Evolutionary conservation across 2,329 filamentous ascomycete species (phyloP), one percentile per base, ranked within the genome.

Genomic region (Fulvia fulva): DNA sequence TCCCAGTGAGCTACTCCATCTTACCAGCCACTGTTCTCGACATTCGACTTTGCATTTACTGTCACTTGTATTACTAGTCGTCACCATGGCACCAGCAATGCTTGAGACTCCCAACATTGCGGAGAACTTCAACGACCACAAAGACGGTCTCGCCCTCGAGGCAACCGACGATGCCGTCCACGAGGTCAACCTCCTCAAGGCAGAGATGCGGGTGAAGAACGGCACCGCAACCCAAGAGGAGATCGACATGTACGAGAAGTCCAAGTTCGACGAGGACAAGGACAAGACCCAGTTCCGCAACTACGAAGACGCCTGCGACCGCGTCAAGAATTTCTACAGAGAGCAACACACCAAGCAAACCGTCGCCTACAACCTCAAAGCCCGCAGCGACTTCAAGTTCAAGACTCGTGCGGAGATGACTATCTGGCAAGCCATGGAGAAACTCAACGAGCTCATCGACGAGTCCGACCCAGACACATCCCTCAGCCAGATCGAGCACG

Each of bases 401-500:
- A 83, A 86, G 61, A 83, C 83, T 1, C 84, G 88, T 55, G 85
- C 87, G 16, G 82, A 88, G 74, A 90, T 96, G 89, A 88, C 87
- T 62, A 82, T 96, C 73, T 96, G 91, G 91, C 81, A 95, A 73
- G 91, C 91, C 21, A 94, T 96, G 77, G 90, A 95, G 82, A 92
- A 91, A 76, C 87, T 96, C 70, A 90, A 96, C 81, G 91, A 88
- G 0, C 83, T 96, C 53, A 89, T 96, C 73, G 91, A 96, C 76
- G 89, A 95, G 76, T 91, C 87, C 21, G 91, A 96, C 77, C 91
- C 91, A 1, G 91, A 96, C 77, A 96, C 91, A 47, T 85, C 84
- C 50, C 86, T 96, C 62, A 88, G 86, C 26, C 91, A 96, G 78
- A 95, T 96, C 71, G 88, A 95, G 76, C 91, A 96, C 75, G 82